phyloP scores from a whole-genome alignment of 148 eudicot genomes.

The Spergularia bocconei region DNA sequence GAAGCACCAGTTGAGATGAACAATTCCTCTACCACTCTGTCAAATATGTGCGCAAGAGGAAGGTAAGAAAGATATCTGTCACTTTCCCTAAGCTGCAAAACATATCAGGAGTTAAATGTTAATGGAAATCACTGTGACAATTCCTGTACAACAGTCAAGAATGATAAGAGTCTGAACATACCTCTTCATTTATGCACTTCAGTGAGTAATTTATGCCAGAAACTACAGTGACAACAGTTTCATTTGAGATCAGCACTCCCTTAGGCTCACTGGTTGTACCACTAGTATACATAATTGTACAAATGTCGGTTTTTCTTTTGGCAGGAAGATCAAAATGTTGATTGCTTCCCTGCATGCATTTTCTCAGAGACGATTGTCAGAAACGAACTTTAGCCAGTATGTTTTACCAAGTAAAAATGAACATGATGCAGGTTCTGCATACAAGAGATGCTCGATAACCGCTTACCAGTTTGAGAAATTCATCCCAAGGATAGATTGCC shows the following conservation, averaged over 20 bases:
- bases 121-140: neutral
- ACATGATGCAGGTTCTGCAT: neutral
- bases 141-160: neutral
- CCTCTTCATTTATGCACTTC: slow-evolving; percentile 80
- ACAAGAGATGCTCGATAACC: neutral
- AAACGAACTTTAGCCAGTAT: neutral
- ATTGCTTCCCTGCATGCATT: slow-evolving; percentile 48
- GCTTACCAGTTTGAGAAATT: slow-evolving; percentile 52
- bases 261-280: slow-evolving; percentile 99
- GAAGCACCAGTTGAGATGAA: slow-evolving; percentile 79
- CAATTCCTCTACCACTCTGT: slow-evolving; percentile 81
- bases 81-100: slow-evolving; percentile 47
- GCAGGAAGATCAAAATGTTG: slow-evolving; percentile 59
- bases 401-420: too few species aligned
- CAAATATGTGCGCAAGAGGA: slow-evolving; percentile 97
- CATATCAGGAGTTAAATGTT: neutral
- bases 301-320: slow-evolving; percentile 71
- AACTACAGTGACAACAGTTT: slow-evolving; percentile 70
- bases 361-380: slow-evolving; percentile 15
- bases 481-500: slow-evolving; percentile 58
- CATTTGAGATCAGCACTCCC: slow-evolving; percentile 87
- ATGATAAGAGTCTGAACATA: slow-evolving; percentile 8
- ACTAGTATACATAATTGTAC: slow-evolving; percentile 98
- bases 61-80: slow-evolving; percentile 90
- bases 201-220: slow-evolving; percentile 74